Percentiles rank a stretch among this genome's conserved stretches.
phyloP scores from a whole-genome alignment of 164 flowering plant species.

The Vitis amurensis region DNA sequence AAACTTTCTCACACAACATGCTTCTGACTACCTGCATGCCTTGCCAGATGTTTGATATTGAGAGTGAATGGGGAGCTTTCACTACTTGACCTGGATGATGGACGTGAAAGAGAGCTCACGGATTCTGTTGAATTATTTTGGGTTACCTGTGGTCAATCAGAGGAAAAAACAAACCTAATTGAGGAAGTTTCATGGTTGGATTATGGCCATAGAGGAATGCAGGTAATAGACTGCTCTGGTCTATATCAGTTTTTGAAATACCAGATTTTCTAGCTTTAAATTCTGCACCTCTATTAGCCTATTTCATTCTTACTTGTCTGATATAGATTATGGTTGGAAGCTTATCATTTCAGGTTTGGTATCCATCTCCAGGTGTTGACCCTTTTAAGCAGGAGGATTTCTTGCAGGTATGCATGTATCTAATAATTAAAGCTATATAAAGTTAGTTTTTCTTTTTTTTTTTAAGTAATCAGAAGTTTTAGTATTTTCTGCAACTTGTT shows the following conservation, averaged over 20 bases:
- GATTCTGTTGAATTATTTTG: constrained; percentile 94
- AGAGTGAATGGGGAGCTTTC: constrained; percentile 93
- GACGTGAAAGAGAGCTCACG: constrained; percentile 86
- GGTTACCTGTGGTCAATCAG: constrained; percentile 95
- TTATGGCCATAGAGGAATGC: constrained; percentile 97
- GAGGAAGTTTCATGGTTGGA: constrained; percentile 98
- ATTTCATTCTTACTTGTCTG: constrained; percentile 40
- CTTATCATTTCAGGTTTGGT: constrained; percentile 85
- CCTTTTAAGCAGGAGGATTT: constrained; percentile 94
- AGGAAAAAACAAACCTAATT: constrained; percentile 80
- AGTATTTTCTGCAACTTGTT: no score
- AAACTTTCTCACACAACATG: not conserved
- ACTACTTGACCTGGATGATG: constrained; percentile 94
- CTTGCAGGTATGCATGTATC: constrained; percentile 65
- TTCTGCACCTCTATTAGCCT: not conserved
- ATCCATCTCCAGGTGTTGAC: constrained; percentile 93
- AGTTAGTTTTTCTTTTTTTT: no score
- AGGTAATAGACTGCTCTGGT: constrained; percentile 52
- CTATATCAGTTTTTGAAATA: not conserved
- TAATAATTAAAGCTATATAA: no score
- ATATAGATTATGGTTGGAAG: constrained; percentile 49
- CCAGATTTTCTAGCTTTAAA: not conserved
- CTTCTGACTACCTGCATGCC: constrained; percentile 17
- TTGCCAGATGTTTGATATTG: constrained; percentile 81
- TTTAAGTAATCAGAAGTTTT: no score